Percentiles rank a stretch among this genome's conserved stretches.
phyloP scores from a whole-genome alignment of 2,329 filamentous ascomycete genomes.

The Exophiala bonariae region DNA sequence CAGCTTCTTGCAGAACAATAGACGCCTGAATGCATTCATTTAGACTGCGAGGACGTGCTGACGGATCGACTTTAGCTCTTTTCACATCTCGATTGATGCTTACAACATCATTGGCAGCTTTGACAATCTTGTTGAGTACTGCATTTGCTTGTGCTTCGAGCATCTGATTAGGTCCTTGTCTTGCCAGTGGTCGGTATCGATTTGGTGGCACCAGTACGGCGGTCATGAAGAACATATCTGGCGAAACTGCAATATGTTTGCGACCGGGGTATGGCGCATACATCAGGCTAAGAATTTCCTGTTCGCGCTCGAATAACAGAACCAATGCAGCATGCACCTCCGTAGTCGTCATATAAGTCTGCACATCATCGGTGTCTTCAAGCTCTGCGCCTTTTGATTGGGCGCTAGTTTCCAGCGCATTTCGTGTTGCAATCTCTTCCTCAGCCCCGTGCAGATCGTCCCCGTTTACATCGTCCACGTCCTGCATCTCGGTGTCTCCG shows the following conservation, averaged over 20 bases:
- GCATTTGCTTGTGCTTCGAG: constrained; percentile 86
- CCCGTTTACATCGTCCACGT: constrained; percentile 47
- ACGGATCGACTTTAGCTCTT: constrained; percentile 36
- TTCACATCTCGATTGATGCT: constrained; percentile 70
- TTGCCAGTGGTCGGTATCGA: constrained; percentile 82
- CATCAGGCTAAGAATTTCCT: constrained; percentile 78
- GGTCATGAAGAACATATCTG: constrained; percentile 93
- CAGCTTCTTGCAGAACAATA: constrained; percentile 79
- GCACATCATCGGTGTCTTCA: constrained; percentile 47
- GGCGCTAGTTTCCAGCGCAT: constrained; percentile 36
- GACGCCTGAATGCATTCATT: constrained; percentile 76
- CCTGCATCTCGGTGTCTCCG: constrained; percentile 49
- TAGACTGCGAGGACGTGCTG: constrained; percentile 63
- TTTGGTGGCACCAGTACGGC: constrained; percentile 88
- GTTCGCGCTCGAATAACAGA: constrained; percentile 82
- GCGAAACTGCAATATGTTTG: constrained; percentile 58
- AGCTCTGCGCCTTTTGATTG: constrained; percentile 30
- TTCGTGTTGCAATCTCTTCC: constrained; percentile 58
- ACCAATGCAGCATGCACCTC: constrained; percentile 79
- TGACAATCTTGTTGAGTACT: constrained; percentile 82
- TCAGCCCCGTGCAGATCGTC: constrained; percentile 58
- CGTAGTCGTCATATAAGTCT: constrained; percentile 77
- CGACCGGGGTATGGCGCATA: constrained; percentile 75
- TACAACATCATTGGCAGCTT: constrained; percentile 70
- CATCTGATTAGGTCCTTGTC: constrained; percentile 76